Base-by-base conservation (phyloP, 1,284 basidiomycete genomes). In the Cutaneotrichosporon cutaneum region DNA sequence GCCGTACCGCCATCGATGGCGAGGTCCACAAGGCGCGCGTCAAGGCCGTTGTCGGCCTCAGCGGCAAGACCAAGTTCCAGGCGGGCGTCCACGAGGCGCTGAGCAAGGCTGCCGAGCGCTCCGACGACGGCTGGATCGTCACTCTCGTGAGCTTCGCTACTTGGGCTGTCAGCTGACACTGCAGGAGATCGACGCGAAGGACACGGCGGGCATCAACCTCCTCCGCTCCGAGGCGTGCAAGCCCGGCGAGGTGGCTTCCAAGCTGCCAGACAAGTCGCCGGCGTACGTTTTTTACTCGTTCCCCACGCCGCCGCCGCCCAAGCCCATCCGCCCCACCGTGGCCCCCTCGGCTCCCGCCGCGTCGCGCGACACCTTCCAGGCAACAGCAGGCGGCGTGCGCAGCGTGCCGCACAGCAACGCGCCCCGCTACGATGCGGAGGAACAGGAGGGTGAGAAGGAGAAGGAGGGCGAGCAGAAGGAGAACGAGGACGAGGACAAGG, bases 241-340 rank as follows among this genome's bases (percentile, higher is more conserved):
- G 27, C 72, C 72, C 30, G 80, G 68, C 2, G 82, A 83, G 86
- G 82, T 80, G 10, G 62, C 75, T 11, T 69, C 69, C 26, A 76
- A 76, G 61, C 60, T 80, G 2, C 77, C 78, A 0, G 56, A 68
- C 24, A 78, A 75, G 65, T 72, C 76, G 50, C 78, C 78, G 5
- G 71, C 68, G 51, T 93, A 86, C 75, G 86, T 86, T 9, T 84
- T 94, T 73, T 90, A 90, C 70, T 86, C 87, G 1, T 91, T 87
- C 82, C 85, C 60, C 81, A 86, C 69, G 68, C 79, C 82, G 13
- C 64, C 70, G 1, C 70, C 72, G 5, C 62, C 66, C n/a, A 69
- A 69, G 62, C 58, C 68, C 6, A 32, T 24, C 10, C 14, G 24
- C 7, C 47, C 59, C 2, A 26, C 24, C 8, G 55, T 32, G 21